These are phyloP conservation scores for Fusarium equiseti DNA, from an alignment of 2,329 filamentous ascomycete genomes.

Conservation along the genomic window DNA sequence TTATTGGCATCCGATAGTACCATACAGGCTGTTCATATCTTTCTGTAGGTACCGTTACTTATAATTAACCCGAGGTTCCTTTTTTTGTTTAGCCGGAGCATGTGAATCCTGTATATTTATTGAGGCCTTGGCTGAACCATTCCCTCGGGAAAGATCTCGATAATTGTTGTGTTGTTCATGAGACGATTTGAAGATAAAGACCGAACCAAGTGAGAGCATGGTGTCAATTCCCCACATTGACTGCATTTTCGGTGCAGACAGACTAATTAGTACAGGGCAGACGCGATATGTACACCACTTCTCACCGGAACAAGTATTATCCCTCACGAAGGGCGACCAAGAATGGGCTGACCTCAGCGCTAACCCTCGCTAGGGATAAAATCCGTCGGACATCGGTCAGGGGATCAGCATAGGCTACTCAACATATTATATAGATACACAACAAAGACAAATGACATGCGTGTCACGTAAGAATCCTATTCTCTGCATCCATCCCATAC, in stretches of 20 bases:
- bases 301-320: not conserved
- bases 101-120: too few relatives aligned
- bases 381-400: not conserved
- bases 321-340: not conserved
- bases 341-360: slow-evolving; percentile 7
- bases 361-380: not conserved
- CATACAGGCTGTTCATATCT: not conserved
- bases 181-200: not conserved
- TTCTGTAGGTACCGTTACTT: not conserved
- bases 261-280: not conserved
- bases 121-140: not conserved
- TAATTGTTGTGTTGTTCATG: not conserved
- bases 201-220: not conserved
- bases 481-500: not conserved
- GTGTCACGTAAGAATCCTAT: not conserved
- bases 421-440: not conserved
- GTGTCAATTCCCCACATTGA: not conserved
- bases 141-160: not conserved
- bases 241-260: not conserved
- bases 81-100: not conserved
- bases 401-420: not conserved
- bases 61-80: not conserved
- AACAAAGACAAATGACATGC: not conserved
- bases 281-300: accelerated
- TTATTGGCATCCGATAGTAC: not conserved